phyloP scores from a whole-genome alignment of 2,329 filamentous ascomycete genomes.

The Epichloe typhina region DNA sequence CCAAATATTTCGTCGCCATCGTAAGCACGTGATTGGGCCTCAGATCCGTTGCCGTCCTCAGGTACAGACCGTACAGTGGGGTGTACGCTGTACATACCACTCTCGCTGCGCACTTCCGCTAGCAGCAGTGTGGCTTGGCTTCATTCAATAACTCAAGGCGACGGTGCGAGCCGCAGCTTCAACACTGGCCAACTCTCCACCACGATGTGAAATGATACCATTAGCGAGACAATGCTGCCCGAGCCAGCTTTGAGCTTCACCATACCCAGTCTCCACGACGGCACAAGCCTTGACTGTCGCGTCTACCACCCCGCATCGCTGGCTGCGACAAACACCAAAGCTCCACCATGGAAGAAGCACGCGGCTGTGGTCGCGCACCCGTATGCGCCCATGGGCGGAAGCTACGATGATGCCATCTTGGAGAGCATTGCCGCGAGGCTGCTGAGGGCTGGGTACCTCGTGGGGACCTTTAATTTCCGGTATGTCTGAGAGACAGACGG shows the following conservation, averaged over 20 bases:
- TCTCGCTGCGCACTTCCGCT: too few species aligned
- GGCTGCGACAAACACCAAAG: slow-evolving; percentile 16
- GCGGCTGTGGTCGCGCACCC: slow-evolving; percentile 70
- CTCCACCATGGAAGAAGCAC: slow-evolving; percentile 32
- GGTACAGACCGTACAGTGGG: too few species aligned
- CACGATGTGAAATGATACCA: neutral
- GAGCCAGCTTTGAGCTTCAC: slow-evolving; percentile 53
- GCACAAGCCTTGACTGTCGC: slow-evolving; percentile 62
- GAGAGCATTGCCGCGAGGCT: slow-evolving; percentile 50
- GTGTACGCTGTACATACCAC: too few species aligned
- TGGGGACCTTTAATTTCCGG: slow-evolving; percentile 90
- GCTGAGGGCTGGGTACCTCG: slow-evolving; percentile 57
- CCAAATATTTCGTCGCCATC: too few species aligned
- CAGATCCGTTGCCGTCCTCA: too few species aligned
- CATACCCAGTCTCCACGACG: slow-evolving; percentile 75
- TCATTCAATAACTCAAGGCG: neutral
- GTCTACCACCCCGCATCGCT: slow-evolving; percentile 57
- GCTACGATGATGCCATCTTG: slow-evolving; percentile 71
- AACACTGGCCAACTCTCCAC: neutral
- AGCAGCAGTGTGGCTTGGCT: too few species aligned
- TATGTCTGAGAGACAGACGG: slow-evolving; percentile 23
- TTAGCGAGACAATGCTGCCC: slow-evolving; percentile 33
- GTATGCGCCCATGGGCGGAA: slow-evolving; percentile 77
- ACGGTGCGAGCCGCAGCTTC: neutral
- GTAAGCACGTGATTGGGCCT: too few species aligned